phyloP scores from a whole-genome alignment of 2,329 filamentous ascomycete species.

The Colletotrichum sojae region DNA sequence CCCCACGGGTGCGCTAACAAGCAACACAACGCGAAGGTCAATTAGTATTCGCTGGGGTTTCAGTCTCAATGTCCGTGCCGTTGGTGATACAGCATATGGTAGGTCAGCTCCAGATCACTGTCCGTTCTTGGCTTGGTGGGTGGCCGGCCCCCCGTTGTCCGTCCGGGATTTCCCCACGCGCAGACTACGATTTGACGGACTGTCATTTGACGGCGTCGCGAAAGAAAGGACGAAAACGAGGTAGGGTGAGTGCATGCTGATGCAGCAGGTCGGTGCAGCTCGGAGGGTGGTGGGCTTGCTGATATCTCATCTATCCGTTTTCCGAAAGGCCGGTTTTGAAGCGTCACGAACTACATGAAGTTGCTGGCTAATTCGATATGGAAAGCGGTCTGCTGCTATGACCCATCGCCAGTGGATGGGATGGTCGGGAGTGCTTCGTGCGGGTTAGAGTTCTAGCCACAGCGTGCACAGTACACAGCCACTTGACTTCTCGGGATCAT shows the following conservation, averaged over 20 bases:
- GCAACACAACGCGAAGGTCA: conserved; percentile 1
- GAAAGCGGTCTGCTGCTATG: no score
- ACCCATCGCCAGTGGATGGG: no score
- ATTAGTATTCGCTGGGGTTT: conserved; percentile 37
- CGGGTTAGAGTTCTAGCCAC: neutral
- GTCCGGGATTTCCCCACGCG: conserved; percentile 39
- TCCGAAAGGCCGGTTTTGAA: conserved; percentile 5
- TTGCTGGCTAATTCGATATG: no score
- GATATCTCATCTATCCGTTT: conserved; percentile 22
- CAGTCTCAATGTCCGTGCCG: conserved; percentile 37
- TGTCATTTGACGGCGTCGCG: conserved; percentile 23
- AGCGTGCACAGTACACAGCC: neutral
- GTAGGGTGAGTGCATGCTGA: neutral
- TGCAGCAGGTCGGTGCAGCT: conserved; percentile 2
- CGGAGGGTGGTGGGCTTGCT: conserved; percentile 9
- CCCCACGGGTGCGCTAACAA: conserved; percentile 7
- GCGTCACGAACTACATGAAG: no score
- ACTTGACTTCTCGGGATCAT: neutral
- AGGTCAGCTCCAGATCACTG: conserved; percentile 16
- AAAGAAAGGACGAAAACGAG: conserved; percentile 23
- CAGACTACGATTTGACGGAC: conserved; percentile 7
- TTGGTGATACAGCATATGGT: conserved; percentile 32
- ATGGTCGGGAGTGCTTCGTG: neutral
- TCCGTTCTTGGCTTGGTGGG: conserved; percentile 24
- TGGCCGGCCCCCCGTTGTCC: conserved; percentile 31